Base-by-base conservation (phyloP, 2,329 filamentous ascomycete species). In the Scytalidium sp. region DNA sequence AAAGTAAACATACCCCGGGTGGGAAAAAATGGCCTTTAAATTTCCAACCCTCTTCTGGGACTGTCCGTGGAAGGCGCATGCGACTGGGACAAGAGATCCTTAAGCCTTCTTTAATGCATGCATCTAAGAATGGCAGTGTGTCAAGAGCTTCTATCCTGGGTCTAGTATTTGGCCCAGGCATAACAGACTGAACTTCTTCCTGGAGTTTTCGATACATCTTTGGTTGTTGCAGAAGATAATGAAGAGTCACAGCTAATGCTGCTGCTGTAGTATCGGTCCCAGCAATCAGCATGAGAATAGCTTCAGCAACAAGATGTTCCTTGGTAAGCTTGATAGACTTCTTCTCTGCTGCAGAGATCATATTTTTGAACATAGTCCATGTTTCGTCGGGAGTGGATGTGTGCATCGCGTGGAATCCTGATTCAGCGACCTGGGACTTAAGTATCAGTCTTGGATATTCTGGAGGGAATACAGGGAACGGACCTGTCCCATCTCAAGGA, bases 41-140 rank as follows among this genome's bases (percentile, higher is more conserved):
- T 15, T n/a, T 42, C 3, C 27, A 39, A 11, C 50, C 50, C 10
- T 42, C 50, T 27, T 41, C 23, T 22, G 52, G n/a, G n/a, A n/a
- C n/a, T n/a, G n/a, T n/a, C n/a, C n/a, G n/a, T n/a, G n/a, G n/a
- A n/a, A n/a, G n/a, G 50, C 19, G 61, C 63, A 22, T 63, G 66
- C 19, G 45, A 32, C 44, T n/a, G 71, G 67, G 46, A 64, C 46
- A 46, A 39, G 46, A 65, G 23, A 71, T 69, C 21, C 70, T 65
- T 3, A 73, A 58, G 1, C 68, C 70, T 54, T 82, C 78, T 32
- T 75, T 70, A 55, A 83, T 75, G 22, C 77, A 67, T 0, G 79
- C 66, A 21, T 61, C 56, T 29, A 50, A 22, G 15, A 36, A 39
- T 20, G 44, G 45, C 2, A 55, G 21, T 9, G 20, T 20, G 21